Evolutionary conservation across 225 moss, liverwort and hornwort species (phyloP).

Genomic region (Lunularia cruciata): DNA sequence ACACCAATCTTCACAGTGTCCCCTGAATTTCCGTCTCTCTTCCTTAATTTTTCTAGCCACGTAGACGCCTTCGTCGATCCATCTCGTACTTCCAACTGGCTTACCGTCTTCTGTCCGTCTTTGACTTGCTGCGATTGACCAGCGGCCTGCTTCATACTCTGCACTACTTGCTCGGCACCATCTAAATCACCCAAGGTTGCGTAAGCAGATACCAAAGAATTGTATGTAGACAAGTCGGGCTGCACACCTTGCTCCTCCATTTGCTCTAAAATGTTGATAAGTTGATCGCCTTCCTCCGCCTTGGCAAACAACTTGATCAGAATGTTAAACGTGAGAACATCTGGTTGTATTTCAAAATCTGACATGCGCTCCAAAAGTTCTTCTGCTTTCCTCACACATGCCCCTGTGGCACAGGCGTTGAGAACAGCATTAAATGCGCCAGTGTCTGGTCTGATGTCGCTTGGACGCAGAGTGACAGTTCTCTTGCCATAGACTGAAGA

Average conservation of each 20-base stretch:
- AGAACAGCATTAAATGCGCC: slow-evolving; percentile 87
- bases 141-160: slow-evolving; percentile 42
- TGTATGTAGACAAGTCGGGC: slow-evolving; percentile 68
- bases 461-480: neutral
- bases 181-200: slow-evolving; percentile 61
- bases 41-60: slow-evolving; percentile 8
- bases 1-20: neutral
- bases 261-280: slow-evolving; percentile 50
- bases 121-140: neutral
- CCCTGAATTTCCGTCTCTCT: neutral
- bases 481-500: neutral
- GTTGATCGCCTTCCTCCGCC: slow-evolving; percentile 50
- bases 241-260: slow-evolving; percentile 61
- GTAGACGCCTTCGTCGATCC: neutral
- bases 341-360: slow-evolving; percentile 45
- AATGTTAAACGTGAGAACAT: slow-evolving; percentile 81
- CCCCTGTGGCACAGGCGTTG: slow-evolving; percentile 85
- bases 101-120: neutral
- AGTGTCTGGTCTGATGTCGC: slow-evolving; percentile 57
- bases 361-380: slow-evolving; percentile 45
- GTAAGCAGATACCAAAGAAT: slow-evolving; percentile 77
- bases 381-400: slow-evolving; percentile 53
- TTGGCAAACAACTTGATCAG: slow-evolving; percentile 82
- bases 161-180: slow-evolving; percentile 63
- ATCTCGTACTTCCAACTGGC: neutral